Percentiles rank a stretch among this genome's conserved stretches.
phyloP scores from a whole-genome alignment of 1,284 basidiomycete species.

The Apiotrichum mycotoxinovorans region DNA sequence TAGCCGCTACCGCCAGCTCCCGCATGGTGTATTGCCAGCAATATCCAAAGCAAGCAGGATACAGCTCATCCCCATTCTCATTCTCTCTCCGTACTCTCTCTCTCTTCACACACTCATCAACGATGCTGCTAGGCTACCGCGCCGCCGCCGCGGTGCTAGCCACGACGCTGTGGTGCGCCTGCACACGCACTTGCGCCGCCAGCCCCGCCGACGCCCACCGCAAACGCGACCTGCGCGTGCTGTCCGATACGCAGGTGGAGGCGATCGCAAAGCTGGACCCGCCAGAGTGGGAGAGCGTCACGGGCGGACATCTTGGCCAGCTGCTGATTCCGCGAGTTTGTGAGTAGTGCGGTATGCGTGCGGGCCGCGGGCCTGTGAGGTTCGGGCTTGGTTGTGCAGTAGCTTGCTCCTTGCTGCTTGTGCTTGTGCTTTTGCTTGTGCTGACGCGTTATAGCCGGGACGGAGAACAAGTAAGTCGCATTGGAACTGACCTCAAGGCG shows the following conservation, averaged over 20 bases:
- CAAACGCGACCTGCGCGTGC: conserved; percentile 22
- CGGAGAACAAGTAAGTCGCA: conserved; percentile 41
- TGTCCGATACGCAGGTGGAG: conserved; percentile 23
- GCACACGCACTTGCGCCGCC: too few relatives aligned
- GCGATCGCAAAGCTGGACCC: conserved; percentile 30
- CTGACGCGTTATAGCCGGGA: conserved; percentile 33
- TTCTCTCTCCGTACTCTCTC: neutral
- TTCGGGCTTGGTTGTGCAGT: too few relatives aligned
- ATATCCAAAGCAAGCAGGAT: too few relatives aligned
- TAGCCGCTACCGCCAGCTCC: too few relatives aligned
- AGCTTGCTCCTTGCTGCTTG: too few relatives aligned
- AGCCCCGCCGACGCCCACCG: neutral
- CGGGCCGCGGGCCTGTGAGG: too few relatives aligned
- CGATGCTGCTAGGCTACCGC: too few relatives aligned
- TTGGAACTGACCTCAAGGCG: too few relatives aligned
- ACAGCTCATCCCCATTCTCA: neutral
- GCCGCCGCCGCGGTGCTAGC: neutral
- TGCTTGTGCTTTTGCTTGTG: too few relatives aligned
- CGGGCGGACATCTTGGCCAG: conserved; percentile 62
- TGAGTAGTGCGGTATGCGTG: conserved; percentile 56
- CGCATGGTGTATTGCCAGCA: neutral
- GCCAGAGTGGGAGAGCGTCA: conserved; percentile 36
- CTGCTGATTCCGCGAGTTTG: conserved; percentile 76
- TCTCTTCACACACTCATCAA: neutral
- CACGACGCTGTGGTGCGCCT: neutral